These are phyloP conservation scores for Gastrolobium bilobum DNA, from an alignment of 306 rosid species.

Conservation along the genomic window DNA sequence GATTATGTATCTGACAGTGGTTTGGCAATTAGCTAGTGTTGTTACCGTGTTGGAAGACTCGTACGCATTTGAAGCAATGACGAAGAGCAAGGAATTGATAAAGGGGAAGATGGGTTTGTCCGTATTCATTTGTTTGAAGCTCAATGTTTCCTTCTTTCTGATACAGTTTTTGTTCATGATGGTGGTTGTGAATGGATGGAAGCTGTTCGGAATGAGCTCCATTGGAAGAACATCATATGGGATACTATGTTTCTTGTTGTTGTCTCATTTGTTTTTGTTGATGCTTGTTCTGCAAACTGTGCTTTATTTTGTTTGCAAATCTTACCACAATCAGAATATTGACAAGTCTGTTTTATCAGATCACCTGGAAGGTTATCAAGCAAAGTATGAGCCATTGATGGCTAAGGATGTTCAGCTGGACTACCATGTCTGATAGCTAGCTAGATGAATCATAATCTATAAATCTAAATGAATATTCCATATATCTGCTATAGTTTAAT, in stretches of 20 bases:
- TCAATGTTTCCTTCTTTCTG: constrained; percentile 5
- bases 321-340: constrained; percentile 65
- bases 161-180: constrained; percentile 39
- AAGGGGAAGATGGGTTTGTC: constrained; percentile 68
- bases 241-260: constrained; percentile 45
- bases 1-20: constrained; percentile 53
- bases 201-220: not conserved
- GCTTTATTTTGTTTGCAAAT: constrained; percentile 83
- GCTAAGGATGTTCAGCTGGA: constrained; percentile 68
- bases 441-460: too few relatives aligned
- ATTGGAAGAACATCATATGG: constrained; percentile 40
- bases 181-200: constrained; percentile 52
- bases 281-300: constrained; percentile 64
- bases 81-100: constrained; percentile 59
- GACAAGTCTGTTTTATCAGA: constrained; percentile 65
- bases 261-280: constrained; percentile 48
- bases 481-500: too few relatives aligned
- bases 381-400: constrained; percentile 61
- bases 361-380: constrained; percentile 58
- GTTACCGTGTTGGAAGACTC: constrained; percentile 70
- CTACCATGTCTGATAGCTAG: constrained; percentile 42
- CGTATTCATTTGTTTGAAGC: constrained; percentile 7
- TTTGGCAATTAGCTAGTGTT: constrained; percentile 73
- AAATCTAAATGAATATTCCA: too few relatives aligned
- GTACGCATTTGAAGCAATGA: constrained; percentile 65